Base-by-base conservation (phyloP, 2,329 filamentous ascomycete genomes). In the Diaporthe ampelina region DNA sequence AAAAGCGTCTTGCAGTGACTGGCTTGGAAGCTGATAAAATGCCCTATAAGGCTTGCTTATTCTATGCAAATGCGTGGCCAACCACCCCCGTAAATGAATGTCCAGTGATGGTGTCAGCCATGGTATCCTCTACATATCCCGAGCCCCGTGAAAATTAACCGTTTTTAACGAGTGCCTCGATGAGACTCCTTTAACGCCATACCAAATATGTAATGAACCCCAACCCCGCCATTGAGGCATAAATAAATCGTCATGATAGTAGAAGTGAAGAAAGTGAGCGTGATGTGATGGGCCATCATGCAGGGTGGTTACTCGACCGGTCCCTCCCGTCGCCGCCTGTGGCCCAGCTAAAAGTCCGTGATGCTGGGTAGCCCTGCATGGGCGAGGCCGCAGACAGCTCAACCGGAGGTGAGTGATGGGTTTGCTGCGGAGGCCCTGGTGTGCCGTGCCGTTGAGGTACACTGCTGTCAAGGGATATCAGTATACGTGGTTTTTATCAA, bases 351-450 rank as follows among this genome's bases (percentile, higher is more conserved):
- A 79, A 82, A 70, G 65, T 76, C 76, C 74, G 76, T 6, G 75
- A 75, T 76, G 52, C 77, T 77, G 32, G 10, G 58, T 84, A 84
- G 37, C 74, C 76, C 1, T 84, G 84, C n/a, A 83, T 77, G 19
- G 81, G 81, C 26, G 82, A 83, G 56, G 81, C 79, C 10, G 79
- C 76, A 5, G 85, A 82, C 2, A 86, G 77, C 75, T 86, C 85
- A 0, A 81, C 82, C 0, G 80, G 79, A 15, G 77, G 63, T n/a
- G 72, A 19, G 2, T 74, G 57, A 4, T n/a, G 24, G 54, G 17
- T 56, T 13, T 26, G 71, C 32, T 52, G 74, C 58, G 65, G 76
- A 10, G 57, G 37, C 52, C 57, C 29, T 57, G 75, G 54, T 8
- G 70, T 72, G n/a, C 70, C 48, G 11, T 35, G 43, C 13, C 50